Percentiles rank a stretch among this genome's conserved stretches.
These are phyloP conservation scores for Cyberlindnera mrakii DNA, from an alignment of 805 yeast species.

Conservation along the genomic window DNA sequence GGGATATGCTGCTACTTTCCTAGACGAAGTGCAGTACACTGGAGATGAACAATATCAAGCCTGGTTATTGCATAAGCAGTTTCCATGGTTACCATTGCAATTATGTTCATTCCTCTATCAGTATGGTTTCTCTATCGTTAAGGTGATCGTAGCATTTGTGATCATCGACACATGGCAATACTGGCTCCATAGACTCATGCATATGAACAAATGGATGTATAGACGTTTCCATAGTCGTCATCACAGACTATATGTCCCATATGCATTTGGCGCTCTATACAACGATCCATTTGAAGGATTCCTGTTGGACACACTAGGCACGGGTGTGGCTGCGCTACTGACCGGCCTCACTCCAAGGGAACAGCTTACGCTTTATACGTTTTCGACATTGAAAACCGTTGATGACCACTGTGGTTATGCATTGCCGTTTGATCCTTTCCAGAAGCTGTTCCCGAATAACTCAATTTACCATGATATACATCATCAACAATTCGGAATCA, in stretches of 20 bases:
- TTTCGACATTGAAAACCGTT: conserved; percentile 92
- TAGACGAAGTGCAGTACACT: conserved; percentile 51
- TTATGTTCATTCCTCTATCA: conserved; percentile 48
- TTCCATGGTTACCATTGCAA: conserved; percentile 36
- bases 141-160: conserved; percentile 56
- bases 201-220: conserved; percentile 69
- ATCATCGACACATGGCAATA: conserved; percentile 95
- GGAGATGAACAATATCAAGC: conserved; percentile 45
- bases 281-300: conserved; percentile 95
- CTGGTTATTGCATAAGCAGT: conserved; percentile 34
- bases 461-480: conserved; percentile 96
- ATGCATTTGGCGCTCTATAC: conserved; percentile 93
- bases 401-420: conserved; percentile 99
- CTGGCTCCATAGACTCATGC: conserved; percentile 85
- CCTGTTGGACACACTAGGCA: conserved; percentile 83
- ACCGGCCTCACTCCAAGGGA: conserved; percentile 73
- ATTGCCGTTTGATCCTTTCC: conserved; percentile 87
- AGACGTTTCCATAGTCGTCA: conserved; percentile 87
- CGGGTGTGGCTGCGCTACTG: conserved; percentile 71
- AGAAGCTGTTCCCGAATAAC: conserved; percentile 86
- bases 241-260: conserved; percentile 91
- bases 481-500: conserved; percentile 94
- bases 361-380: conserved; percentile 63
- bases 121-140: conserved; percentile 57
- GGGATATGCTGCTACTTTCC: conserved; percentile 48